Percentiles rank a stretch among this genome's conserved stretches.
These are phyloP conservation scores for Pseudonitzschia multistriata DNA, from an alignment of 108 stramenopile genomes.

Conservation along the genomic window DNA sequence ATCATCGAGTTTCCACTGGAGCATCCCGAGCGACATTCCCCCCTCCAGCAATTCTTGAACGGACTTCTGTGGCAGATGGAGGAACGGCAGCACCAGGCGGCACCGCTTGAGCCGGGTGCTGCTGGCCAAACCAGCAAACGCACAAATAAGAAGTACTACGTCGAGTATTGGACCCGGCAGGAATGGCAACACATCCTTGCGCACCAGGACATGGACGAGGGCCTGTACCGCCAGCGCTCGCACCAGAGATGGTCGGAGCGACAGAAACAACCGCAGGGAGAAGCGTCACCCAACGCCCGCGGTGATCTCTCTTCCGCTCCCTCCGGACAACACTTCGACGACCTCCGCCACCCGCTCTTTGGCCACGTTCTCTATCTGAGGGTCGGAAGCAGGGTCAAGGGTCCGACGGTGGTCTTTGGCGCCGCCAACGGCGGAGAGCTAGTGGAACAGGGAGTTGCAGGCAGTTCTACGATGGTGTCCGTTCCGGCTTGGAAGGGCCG, in stretches of 20 bases:
- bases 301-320: too few relatives aligned
- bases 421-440: conserved; percentile 18
- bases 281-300: background rate
- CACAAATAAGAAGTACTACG: conserved; percentile 12
- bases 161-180: conserved; percentile 63
- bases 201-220: conserved; percentile 70
- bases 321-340: background rate
- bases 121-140: background rate
- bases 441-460: background rate
- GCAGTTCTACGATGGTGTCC: conserved; percentile 26
- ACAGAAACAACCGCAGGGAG: background rate
- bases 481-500: conserved; percentile 51
- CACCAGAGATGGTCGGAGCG: background rate
- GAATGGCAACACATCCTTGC: conserved; percentile 60
- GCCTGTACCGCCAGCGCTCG: conserved; percentile 31
- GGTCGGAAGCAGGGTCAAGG: conserved; percentile 47
- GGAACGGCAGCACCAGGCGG: too few relatives aligned
- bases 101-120: too few relatives aligned
- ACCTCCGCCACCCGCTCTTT: conserved; percentile 23
- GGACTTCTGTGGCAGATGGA: conserved; percentile 5
- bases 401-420: conserved; percentile 58
- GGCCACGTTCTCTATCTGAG: conserved; percentile 64
- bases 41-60: conserved; percentile 22
- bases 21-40: conserved; percentile 3
- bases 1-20: conserved; percentile 15